Evolutionary conservation across 768 basidiomycete genomes (phyloP).

Genomic region (Calocybe cyanea): DNA sequence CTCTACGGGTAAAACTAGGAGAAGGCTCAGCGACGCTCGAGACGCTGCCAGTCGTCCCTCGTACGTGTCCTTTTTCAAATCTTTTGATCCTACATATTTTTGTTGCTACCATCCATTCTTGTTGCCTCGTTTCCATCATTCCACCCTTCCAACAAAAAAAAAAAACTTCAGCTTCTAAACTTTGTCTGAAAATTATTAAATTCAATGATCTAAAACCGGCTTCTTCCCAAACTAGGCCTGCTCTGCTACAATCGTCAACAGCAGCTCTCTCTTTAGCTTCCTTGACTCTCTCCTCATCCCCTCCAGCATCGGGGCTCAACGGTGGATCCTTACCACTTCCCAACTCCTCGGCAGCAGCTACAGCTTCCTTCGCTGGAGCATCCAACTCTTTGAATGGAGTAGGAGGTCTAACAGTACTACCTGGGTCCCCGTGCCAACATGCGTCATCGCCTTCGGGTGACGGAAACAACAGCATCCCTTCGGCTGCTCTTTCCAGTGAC

Average conservation of each 20-base stretch:
- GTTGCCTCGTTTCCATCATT: background rate
- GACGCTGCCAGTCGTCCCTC: slow-evolving; percentile 73
- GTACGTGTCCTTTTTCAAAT: slow-evolving; percentile 41
- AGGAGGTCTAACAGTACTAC: too few relatives aligned
- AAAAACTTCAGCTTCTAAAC: too few relatives aligned
- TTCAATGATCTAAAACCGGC: slow-evolving; percentile 7
- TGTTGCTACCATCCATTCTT: slow-evolving; percentile 3
- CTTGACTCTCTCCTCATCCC: slow-evolving; percentile 41
- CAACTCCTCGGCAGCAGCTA: slow-evolving; percentile 18
- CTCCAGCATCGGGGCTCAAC: too few relatives aligned
- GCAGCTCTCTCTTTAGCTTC: slow-evolving; percentile 41
- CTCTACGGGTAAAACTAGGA: slow-evolving; percentile 64
- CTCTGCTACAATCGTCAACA: slow-evolving; percentile 26
- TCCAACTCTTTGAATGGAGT: slow-evolving; percentile 21
- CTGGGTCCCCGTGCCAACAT: slow-evolving; percentile 17
- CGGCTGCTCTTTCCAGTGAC: slow-evolving; percentile 9
- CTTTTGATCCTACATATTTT: slow-evolving; percentile 11
- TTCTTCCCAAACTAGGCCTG: slow-evolving; percentile 23
- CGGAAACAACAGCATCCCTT: slow-evolving; percentile 19
- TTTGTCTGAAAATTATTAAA: too few relatives aligned
- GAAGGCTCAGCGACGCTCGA: slow-evolving; percentile 74
- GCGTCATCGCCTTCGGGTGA: slow-evolving; percentile 23
- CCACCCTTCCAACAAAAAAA: background rate
- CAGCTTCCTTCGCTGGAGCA: slow-evolving; percentile 22
- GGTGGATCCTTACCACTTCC: slow-evolving; percentile 13